Conservation (phyloP, 345 rosid species). For the Euclidium syriacum region DNA sequence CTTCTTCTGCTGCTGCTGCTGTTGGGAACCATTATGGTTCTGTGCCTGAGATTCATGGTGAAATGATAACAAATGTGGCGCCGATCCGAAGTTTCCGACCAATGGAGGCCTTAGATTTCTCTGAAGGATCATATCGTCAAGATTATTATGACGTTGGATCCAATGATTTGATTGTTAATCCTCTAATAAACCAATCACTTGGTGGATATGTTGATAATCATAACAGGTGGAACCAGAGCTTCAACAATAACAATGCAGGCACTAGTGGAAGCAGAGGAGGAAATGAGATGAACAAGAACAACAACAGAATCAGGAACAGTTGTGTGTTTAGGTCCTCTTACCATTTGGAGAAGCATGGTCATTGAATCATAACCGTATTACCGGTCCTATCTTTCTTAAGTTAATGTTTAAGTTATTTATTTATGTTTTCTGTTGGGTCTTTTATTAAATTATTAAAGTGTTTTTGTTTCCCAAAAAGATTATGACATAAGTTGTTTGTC, state of each 20-base stretch:
- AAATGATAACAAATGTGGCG: slow-evolving; percentile 1
- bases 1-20: not conserved
- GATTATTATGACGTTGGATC: not conserved
- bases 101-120: not conserved
- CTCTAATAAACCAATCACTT: slow-evolving; percentile 5
- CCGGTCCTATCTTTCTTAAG: not conserved
- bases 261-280: not conserved
- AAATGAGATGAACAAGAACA: not conserved
- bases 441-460: not conserved
- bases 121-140: not conserved
- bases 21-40: not conserved
- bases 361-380: not conserved
- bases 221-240: slow-evolving; percentile 1
- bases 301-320: not conserved
- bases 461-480: not conserved
- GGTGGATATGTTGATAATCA: not conserved
- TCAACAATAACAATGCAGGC: not conserved
- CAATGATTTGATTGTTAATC: slow-evolving; percentile 6
- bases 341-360: not conserved
- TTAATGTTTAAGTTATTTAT: not conserved
- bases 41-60: not conserved
- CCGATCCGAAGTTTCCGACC: not conserved
- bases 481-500: slow-evolving; percentile 2
- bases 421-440: not conserved
- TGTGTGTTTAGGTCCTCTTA: not conserved